A percentile compares a stretch with the other conserved stretches of the same genome.
Conservation (phyloP, 306 rosid species). For the Hippophae rhamnoides region DNA sequence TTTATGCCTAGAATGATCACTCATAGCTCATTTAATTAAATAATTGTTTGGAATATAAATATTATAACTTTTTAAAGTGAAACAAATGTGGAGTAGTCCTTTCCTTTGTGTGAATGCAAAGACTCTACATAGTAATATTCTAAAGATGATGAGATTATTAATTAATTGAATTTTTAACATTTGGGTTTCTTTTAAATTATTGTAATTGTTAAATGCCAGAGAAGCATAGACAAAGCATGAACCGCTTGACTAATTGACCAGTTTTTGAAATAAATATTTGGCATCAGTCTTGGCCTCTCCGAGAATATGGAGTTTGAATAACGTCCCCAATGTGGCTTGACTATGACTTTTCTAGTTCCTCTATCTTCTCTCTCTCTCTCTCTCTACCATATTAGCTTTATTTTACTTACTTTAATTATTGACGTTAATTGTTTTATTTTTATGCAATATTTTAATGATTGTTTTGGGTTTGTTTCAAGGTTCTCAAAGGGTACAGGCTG, state of each 20-base stretch:
- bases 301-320: constrained; percentile 10
- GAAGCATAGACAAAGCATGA: constrained; percentile 21
- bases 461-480: too few species aligned
- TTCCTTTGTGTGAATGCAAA: constrained; percentile 17
- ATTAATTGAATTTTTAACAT: background rate
- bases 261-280: constrained; percentile 5
- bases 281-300: constrained; percentile 19
- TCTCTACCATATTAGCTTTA: too few species aligned
- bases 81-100: constrained; percentile 14
- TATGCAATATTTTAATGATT: too few species aligned
- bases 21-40: constrained; percentile 24
- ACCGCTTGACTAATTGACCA: constrained; percentile 23
- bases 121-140: constrained; percentile 1
- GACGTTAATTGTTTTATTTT: too few species aligned
- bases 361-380: too few species aligned
- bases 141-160: constrained; percentile 2
- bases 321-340: constrained; percentile 15
- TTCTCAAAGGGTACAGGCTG: too few species aligned
- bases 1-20: constrained; percentile 13
- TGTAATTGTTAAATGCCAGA: constrained; percentile 24
- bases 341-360: background rate
- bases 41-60: constrained; percentile 10
- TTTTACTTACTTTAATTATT: too few species aligned
- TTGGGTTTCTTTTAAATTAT: background rate
- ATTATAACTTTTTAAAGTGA: constrained; percentile 12